Evolutionary conservation across 371 early-diverging fungal genomes (phyloP), one percentile per base, ranked within the genome.

Genomic region (Mucor velutinosus): DNA sequence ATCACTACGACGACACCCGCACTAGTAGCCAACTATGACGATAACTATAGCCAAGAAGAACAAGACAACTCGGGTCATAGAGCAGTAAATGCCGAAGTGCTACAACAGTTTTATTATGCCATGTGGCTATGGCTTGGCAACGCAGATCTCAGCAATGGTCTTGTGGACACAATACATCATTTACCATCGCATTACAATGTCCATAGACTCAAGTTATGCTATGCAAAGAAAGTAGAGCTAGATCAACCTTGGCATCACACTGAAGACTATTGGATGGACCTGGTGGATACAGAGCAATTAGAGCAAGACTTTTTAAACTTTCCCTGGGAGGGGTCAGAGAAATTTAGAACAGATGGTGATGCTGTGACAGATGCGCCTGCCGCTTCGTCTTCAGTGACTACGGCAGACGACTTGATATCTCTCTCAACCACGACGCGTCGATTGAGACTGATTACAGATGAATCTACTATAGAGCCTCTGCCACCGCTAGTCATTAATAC

Each of bases 61-160:
- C n/a, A 43, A 7, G 43, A 43, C 43, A 7, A n/a, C 55, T 53
- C 62, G 62, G 62, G 62, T 62, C 21, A 62, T 62, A 62, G 53
- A 62, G 49, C 27, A 10, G 3, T 43, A 12, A 23, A n/a, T 59
- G 60, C 58, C n/a, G 80, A 83, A 29, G 49, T 64, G 5, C 58
- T 84, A 58, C 81, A 81, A n/a, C 79, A 81, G 23, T 45, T 84
- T 3, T 87, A 81, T 58, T 83, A 88, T 65, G 85, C 89, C 23
- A 85, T 88, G 72, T 82, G 83, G 74, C 74, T 88, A 11, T 91
- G 92, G 92, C 76, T 91, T 11, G 83, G 81, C 25, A 82, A 89
- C 27, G 72, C 74, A 0, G 73, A 80, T 25, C 57, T 87, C 7
- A 35, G 7, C 35, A 53, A 79, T 15, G 67, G 72, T 7, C 32